Evolutionary conservation across 2,329 filamentous ascomycete genomes (phyloP).

Genomic region (Ceratocystiopsis brevicomis): DNA sequence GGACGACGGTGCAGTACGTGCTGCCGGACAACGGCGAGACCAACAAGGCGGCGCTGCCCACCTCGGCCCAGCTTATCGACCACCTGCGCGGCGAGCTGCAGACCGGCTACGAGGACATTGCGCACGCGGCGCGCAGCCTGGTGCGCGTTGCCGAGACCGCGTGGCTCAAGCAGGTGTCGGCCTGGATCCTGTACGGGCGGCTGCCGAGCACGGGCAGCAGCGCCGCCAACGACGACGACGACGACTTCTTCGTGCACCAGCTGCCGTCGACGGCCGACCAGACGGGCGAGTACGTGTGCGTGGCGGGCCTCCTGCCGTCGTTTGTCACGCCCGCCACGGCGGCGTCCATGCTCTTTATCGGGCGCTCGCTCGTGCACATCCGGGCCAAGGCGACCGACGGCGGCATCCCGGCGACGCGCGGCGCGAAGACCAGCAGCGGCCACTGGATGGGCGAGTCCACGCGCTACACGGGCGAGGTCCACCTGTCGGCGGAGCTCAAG

Average conservation of each 20-base stretch:
- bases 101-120: constrained; percentile 78
- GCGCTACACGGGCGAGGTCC: constrained; percentile 22
- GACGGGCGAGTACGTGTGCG: constrained; percentile 34
- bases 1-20: constrained; percentile 54
- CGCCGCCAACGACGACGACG: too few species aligned
- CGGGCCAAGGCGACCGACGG: constrained; percentile 21
- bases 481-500: constrained; percentile 45
- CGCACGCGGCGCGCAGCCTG: constrained; percentile 53
- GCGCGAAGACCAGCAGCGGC: constrained; percentile 1
- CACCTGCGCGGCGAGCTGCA: constrained; percentile 55
- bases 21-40: constrained; percentile 14
- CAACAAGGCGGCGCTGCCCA: background rate
- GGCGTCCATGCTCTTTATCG: constrained; percentile 74
- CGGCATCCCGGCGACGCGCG: background rate
- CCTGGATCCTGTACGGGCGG: constrained; percentile 79
- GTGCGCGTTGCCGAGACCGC: constrained; percentile 66
- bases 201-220: constrained; percentile 35
- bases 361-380: constrained; percentile 73
- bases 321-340: constrained; percentile 62
- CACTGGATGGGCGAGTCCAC: constrained; percentile 3
- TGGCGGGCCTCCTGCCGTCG: constrained; percentile 47
- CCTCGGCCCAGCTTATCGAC: constrained; percentile 44
- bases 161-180: constrained; percentile 78
- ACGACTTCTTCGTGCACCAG: constrained; percentile 65
- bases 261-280: constrained; percentile 18